phyloP scores from a whole-genome alignment of 2,329 filamentous ascomycete species.

The Aureobasidium sp. region DNA sequence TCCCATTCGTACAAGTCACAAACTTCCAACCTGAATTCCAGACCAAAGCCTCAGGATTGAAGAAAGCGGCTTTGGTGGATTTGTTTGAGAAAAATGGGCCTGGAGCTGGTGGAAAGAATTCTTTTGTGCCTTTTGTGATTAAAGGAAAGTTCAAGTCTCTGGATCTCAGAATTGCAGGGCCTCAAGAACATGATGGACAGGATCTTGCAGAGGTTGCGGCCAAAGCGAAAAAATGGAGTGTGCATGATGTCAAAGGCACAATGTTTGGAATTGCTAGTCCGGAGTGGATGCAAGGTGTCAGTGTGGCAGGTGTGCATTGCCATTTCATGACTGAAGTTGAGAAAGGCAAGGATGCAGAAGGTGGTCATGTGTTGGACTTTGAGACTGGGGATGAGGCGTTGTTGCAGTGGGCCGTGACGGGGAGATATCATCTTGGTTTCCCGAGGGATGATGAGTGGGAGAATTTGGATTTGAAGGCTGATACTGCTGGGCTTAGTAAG shows the following conservation, averaged over 20 bases:
- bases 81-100: neutral
- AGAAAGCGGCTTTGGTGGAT: slow-evolving; percentile 17
- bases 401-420: slow-evolving; percentile 32
- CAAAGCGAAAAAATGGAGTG: slow-evolving; percentile 21
- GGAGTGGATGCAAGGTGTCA: slow-evolving; percentile 31
- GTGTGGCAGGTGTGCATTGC: slow-evolving; percentile 30
- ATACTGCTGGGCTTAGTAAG: neutral
- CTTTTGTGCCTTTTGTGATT: slow-evolving; percentile 31
- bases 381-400: slow-evolving; percentile 25
- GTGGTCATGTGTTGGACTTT: slow-evolving; percentile 30
- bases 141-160: slow-evolving; percentile 28
- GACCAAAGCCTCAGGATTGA: slow-evolving; percentile 17
- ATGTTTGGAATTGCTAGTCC: slow-evolving; percentile 34
- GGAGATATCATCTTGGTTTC: slow-evolving; percentile 35
- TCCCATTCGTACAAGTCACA: slow-evolving; percentile 35
- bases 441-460: slow-evolving; percentile 34
- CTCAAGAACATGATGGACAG: neutral
- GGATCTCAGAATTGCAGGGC: slow-evolving; percentile 8
- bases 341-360: slow-evolving; percentile 25
- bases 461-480: slow-evolving; percentile 18
- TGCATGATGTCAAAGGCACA: slow-evolving; percentile 27
- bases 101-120: slow-evolving; percentile 25
- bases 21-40: slow-evolving; percentile 29
- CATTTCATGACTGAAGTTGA: slow-evolving; percentile 28
- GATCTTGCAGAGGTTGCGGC: slow-evolving; percentile 14